Percentiles rank a stretch among this genome's conserved stretches.
phyloP scores from a whole-genome alignment of 2,329 filamentous ascomycete genomes.

The Fusarium guadeloupense region DNA sequence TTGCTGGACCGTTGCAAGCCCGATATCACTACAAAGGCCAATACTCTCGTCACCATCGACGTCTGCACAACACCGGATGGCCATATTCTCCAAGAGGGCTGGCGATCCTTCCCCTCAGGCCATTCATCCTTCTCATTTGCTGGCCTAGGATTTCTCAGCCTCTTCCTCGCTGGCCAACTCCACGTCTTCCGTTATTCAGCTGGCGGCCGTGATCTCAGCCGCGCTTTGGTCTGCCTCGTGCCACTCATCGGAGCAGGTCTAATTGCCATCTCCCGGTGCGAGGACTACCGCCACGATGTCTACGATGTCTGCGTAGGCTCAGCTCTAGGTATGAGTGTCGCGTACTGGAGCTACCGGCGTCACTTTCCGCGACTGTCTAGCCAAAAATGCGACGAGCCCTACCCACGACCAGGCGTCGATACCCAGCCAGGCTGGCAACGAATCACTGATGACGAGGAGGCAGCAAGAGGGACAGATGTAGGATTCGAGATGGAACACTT shows the following conservation, averaged over 20 bases:
- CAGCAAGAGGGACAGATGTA: constrained; percentile 49
- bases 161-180: constrained; percentile 75
- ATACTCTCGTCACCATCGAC: constrained; percentile 68
- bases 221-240: constrained; percentile 64
- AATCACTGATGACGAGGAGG: constrained; percentile 65
- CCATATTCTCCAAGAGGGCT: constrained; percentile 80
- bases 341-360: constrained; percentile 72
- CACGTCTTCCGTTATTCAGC: constrained; percentile 61
- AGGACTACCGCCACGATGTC: constrained; percentile 77
- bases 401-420: constrained; percentile 57
- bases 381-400: constrained; percentile 65
- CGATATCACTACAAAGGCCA: constrained; percentile 54
- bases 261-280: constrained; percentile 74
- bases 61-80: constrained; percentile 78
- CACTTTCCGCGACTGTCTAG: constrained; percentile 68
- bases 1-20: constrained; percentile 83
- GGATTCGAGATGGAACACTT: constrained; percentile 50
- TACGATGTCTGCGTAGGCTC: constrained; percentile 73
- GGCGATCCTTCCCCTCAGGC: constrained; percentile 84
- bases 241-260: constrained; percentile 71
- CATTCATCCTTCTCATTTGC: constrained; percentile 83
- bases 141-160: constrained; percentile 77
- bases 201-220: constrained; percentile 61
- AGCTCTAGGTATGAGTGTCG: constrained; percentile 66
- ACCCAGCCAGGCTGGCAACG: constrained; percentile 51